phyloP scores from a whole-genome alignment of 306 rosid genomes.

The Aeschynomene evenia region DNA sequence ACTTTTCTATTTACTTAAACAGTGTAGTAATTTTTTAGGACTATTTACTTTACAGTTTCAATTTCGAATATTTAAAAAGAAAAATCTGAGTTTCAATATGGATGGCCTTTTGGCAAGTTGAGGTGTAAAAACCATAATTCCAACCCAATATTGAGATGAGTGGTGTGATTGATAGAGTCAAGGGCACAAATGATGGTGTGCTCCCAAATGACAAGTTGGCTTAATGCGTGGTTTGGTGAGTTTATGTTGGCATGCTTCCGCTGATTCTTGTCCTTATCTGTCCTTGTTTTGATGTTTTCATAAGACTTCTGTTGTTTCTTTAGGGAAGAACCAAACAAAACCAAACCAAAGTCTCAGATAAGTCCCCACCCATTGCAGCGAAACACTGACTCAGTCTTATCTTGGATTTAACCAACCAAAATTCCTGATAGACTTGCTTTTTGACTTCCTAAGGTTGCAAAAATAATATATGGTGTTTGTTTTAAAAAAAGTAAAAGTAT shows the following conservation, averaged over 20 bases:
- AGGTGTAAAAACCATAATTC: too few relatives aligned
- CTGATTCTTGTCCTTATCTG: not conserved
- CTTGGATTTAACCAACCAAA: not conserved
- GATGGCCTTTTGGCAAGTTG: too few relatives aligned
- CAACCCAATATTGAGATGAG: not conserved
- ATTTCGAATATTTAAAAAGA: too few relatives aligned
- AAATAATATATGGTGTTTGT: too few relatives aligned
- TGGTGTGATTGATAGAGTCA: not conserved
- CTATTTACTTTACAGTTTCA: too few relatives aligned
- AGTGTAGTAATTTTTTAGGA: too few relatives aligned
- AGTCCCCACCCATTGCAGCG: not conserved
- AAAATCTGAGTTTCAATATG: too few relatives aligned
- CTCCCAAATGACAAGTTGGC: not conserved
- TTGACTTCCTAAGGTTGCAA: not conserved
- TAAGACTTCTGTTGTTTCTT: not conserved
- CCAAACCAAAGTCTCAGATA: too few relatives aligned
- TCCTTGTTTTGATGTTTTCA: too few relatives aligned
- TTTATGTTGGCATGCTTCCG: not conserved
- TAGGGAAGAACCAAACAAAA: not conserved
- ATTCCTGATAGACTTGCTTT: not conserved
- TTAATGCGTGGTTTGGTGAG: not conserved
- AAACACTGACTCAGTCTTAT: not conserved
- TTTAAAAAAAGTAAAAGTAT: too few relatives aligned
- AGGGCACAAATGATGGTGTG: not conserved
- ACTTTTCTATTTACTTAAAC: too few relatives aligned